Conservation (phyloP, 768 basidiomycete genomes). For the Hypholoma fasciculare region DNA sequence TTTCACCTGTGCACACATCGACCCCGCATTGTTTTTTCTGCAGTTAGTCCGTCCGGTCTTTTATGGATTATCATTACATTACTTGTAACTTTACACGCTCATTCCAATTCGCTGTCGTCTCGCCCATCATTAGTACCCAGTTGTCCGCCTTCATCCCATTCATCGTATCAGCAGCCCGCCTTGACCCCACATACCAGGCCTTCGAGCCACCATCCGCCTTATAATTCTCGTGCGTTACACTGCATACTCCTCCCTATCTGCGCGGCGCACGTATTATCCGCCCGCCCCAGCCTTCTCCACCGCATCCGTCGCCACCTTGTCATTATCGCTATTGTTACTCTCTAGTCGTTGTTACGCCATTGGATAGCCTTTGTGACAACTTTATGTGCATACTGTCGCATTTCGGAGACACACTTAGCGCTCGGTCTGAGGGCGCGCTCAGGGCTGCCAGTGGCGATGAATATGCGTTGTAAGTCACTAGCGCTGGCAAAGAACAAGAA, state of each 20-base stretch:
- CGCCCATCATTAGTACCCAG: not conserved
- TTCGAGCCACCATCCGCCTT: not conserved
- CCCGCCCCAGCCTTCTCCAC: not conserved
- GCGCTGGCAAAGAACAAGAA: not conserved
- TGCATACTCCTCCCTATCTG: not conserved
- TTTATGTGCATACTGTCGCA: not conserved
- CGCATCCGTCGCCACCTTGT: not conserved
- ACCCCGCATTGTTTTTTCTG: not conserved
- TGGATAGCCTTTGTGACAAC: not conserved
- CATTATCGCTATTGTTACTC: conserved; percentile 1
- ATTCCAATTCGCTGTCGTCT: not conserved
- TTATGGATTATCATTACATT: conserved; percentile 5
- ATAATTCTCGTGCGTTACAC: not conserved
- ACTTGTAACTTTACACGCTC: conserved; percentile 3
- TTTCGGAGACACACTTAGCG: not conserved
- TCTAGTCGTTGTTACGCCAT: not conserved
- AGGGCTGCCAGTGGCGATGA: not conserved
- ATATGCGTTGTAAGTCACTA: not conserved
- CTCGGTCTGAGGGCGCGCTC: not conserved
- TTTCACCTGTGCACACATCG: not conserved
- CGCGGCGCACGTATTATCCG: not conserved
- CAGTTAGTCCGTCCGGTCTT: not conserved
- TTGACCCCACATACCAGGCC: too few species aligned
- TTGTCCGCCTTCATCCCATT: not conserved
- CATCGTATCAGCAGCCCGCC: not conserved